Percentiles rank a stretch among this genome's conserved stretches.
Conservation (phyloP, 163 green algal genomes). For the Scenedesmus sp. region DNA sequence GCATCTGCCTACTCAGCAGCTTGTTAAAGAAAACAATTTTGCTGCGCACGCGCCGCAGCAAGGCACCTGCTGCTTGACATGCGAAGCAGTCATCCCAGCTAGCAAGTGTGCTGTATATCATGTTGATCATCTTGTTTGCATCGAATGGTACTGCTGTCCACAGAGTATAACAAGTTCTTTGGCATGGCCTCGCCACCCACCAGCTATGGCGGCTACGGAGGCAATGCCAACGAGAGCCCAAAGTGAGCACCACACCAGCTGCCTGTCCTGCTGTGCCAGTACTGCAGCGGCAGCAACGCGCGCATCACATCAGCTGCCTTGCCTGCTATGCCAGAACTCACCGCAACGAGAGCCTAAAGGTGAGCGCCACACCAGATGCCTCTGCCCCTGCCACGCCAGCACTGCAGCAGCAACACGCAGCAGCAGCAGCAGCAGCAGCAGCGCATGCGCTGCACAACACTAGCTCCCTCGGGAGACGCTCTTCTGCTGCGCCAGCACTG, state of each 20-base stretch:
- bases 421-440: no score
- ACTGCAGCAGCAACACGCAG: no score
- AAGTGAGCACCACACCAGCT: slow-evolving; percentile 59
- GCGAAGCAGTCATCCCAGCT: background rate
- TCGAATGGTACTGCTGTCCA: background rate
- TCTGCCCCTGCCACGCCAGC: no score
- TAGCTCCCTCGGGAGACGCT: no score
- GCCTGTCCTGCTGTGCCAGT: background rate
- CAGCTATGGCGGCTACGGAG: slow-evolving; percentile 91
- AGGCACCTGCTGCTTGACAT: no score
- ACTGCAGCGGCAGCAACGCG: background rate
- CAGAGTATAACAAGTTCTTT: slow-evolving; percentile 70
- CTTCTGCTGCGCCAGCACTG: no score
- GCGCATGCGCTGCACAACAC: background rate
- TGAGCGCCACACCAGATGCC: no score
- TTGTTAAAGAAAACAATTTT: no score
- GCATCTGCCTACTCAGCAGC: background rate
- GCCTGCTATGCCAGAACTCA: background rate
- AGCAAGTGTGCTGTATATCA: background rate
- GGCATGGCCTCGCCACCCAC: slow-evolving; percentile 85
- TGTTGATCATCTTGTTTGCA: no score
- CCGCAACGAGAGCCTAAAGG: no score
- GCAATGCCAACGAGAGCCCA: slow-evolving; percentile 82
- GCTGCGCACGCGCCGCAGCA: no score
- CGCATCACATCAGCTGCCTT: background rate